Evolutionary conservation across 495 filamentous ascomycete species (phyloP).

Genomic region (Tuber melanosporum): DNA sequence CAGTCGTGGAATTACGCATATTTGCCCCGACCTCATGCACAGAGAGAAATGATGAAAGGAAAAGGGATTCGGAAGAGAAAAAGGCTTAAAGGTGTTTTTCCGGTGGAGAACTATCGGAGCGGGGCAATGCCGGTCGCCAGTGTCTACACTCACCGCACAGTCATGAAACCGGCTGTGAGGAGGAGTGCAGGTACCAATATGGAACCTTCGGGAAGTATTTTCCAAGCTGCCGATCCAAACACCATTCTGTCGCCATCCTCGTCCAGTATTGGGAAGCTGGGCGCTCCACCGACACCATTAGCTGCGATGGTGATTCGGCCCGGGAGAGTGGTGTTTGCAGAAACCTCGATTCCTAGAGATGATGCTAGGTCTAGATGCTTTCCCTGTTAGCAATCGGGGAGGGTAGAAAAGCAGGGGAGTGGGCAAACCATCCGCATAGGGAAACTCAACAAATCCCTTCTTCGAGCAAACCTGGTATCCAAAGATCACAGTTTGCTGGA

Average conservation of each 20-base stretch:
- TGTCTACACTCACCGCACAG: not conserved
- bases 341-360: slow-evolving; percentile 5
- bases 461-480: slow-evolving; percentile 19
- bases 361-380: slow-evolving; percentile 5
- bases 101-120: not conserved
- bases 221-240: not conserved
- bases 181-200: not conserved
- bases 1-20: not conserved
- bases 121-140: not conserved
- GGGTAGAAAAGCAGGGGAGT: not conserved
- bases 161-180: not conserved
- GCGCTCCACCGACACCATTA: slow-evolving; percentile 8
- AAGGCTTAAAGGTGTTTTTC: too few relatives aligned
- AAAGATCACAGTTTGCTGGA: slow-evolving; percentile 4
- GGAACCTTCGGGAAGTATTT: slow-evolving; percentile 1
- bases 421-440: slow-evolving; percentile 8
- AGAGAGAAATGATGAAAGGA: not conserved
- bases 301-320: slow-evolving; percentile 2
- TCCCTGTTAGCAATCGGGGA: not conserved
- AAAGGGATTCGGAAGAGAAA: not conserved
- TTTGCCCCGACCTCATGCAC: not conserved
- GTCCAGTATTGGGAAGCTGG: slow-evolving; percentile 10
- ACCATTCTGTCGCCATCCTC: slow-evolving; percentile 18
- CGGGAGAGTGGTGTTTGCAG: slow-evolving; percentile 13
- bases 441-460: slow-evolving; percentile 19